Evolutionary conservation across 2,329 filamentous ascomycete species (phyloP).

Genomic region (Ophiocordyceps australis): DNA sequence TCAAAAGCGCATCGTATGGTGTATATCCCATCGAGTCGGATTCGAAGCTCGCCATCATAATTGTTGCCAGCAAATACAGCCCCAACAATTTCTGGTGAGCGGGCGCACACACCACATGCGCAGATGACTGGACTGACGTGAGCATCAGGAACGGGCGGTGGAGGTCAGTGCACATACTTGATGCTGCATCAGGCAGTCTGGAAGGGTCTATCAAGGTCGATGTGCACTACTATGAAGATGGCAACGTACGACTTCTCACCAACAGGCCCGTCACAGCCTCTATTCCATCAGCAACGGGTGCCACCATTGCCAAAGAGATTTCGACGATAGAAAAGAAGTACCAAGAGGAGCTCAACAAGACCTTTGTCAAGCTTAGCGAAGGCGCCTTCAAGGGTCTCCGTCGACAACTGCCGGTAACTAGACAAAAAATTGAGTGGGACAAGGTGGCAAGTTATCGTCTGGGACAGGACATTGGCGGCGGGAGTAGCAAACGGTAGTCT

Average conservation of each 20-base stretch:
- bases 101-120: not conserved
- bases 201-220: slow-evolving; percentile 78
- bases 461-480: slow-evolving; percentile 61
- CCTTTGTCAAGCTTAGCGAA: slow-evolving; percentile 77
- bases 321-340: slow-evolving; percentile 73
- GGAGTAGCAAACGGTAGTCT: slow-evolving; percentile 26
- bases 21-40: slow-evolving; percentile 68
- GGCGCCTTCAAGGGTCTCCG: slow-evolving; percentile 88
- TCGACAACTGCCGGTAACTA: slow-evolving; percentile 84
- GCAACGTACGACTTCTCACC: slow-evolving; percentile 88
- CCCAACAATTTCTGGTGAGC: slow-evolving; percentile 89
- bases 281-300: slow-evolving; percentile 42
- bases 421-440: slow-evolving; percentile 99
- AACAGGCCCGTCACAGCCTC: slow-evolving; percentile 53
- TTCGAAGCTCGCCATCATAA: slow-evolving; percentile 57
- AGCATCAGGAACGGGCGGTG: slow-evolving; percentile 73
- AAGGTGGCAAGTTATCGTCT: slow-evolving; percentile 87
- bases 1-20: slow-evolving; percentile 61
- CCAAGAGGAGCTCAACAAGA: slow-evolving; percentile 86
- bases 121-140: not conserved
- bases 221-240: slow-evolving; percentile 98
- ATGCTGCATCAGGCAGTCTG: slow-evolving; percentile 48
- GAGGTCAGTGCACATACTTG: slow-evolving; percentile 72
- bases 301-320: slow-evolving; percentile 61
- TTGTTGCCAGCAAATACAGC: slow-evolving; percentile 93